Base-by-base conservation (phyloP, 345 rosid genomes). In the Pistacia integerrima region DNA sequence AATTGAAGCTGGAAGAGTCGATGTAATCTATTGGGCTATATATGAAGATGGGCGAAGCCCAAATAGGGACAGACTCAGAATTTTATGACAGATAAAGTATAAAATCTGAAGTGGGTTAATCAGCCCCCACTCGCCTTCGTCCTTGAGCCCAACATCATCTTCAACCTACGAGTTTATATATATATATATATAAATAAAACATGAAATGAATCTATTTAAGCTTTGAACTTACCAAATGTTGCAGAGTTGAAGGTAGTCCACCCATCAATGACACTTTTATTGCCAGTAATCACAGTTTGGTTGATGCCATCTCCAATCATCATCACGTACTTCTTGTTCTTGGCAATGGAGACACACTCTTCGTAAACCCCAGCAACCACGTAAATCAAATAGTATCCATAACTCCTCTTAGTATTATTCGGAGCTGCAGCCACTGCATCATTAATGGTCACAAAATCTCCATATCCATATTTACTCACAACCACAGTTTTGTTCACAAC, bases 221-320 rank as follows among this genome's bases (percentile, higher is more conserved):
- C 14, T 44, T 12, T 41, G 20, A 8, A 67, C 59, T 48, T 74
- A 77, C 87, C 79, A 56, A 84, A 84, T 55, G 87, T 84, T 6
- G 85, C 80, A 9, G 87, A 76, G 51, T 74, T 84, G 46, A 84
- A 82, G 7, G 87, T 84, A 14, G 83, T 84, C 83, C 85, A 84
- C 3, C 83, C 81, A 64, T 82, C 83, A 16, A 48, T 77, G 0
- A 63, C 77, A 17, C 72, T 82, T 20, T 77, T 69, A 57, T 82
- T 81, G 68, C 87, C 87, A 0, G 85, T 77, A 9, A 84, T 81
- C 18, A 82, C 59, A 1, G 87, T 79, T 58, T 44, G 67, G 54
- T 76, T 74, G n/a, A 82, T 84, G 5, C 87, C 87, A 48, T 77
- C 83, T 66, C 87, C 85, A 17, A 84, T 72, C 87, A 84, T 82